Evolutionary conservation across 129 eudicot genomes (phyloP), one percentile per base, ranked within the genome.

Genomic region (Flaveria bidentis): DNA sequence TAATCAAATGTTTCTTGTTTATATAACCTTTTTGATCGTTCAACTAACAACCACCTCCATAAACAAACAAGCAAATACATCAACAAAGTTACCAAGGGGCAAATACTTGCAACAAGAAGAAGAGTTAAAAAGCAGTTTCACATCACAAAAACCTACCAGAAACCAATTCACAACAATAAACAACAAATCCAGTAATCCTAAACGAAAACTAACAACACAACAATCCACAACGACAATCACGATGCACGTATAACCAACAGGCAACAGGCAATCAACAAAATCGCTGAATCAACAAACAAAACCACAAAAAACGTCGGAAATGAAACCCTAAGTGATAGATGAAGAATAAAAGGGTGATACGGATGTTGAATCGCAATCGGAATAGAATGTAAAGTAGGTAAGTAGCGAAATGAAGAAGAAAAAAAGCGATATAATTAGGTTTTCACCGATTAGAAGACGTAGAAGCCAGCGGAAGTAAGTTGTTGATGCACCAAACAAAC

Each of bases 371-470:
- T 76, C 36, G 60, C 52, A 63, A 63, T n/a, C 28, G 70, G 18
- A 60, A 26, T 2, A 47, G 15, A 63, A 30, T 28, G 72, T 64
- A 25, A 16, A 46, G 2, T 10, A 5, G 45, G 63, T 26, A 26
- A 46, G 9, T 30, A 13, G 18, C 33, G 23, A 46, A 45, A 63
- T 4, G 20, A 75, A 47, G 0, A 47, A 63, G 5, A 49, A 28
- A 20, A 64, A 33, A 36, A 20, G 36, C 16, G 36, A 69, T 20
- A 78, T 22, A 13, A 57, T 55, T 69, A 69, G 82, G 82, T 78
- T 78, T 77, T 45, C 39, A 78, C 51, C 61, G 70, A 78, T 78
- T 67, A 78, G 36, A 69, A 76, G 20, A 44, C 68, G 60, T 22
- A 55, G 81, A 53, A 56, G 80, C 25, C 36, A 23, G 39, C 66